Conservation (phyloP, 2,329 filamentous ascomycete species). For the Neonectria ditissima region DNA sequence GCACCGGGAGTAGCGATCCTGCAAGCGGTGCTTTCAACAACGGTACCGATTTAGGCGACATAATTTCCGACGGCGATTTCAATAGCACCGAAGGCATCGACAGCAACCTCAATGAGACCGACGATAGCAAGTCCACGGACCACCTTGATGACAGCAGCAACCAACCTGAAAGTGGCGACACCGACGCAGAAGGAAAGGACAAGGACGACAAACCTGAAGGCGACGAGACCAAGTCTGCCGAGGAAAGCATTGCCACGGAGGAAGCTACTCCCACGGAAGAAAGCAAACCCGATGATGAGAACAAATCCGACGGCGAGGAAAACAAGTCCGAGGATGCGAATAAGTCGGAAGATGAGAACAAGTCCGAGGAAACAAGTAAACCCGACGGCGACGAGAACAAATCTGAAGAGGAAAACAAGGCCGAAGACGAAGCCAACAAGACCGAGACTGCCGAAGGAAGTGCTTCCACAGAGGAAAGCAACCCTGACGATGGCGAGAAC, state of each 20-base stretch:
- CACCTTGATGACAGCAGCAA: slow-evolving; percentile 24
- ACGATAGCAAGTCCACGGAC: slow-evolving; percentile 17
- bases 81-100: background rate
- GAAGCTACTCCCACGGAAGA: background rate
- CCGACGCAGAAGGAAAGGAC: slow-evolving; percentile 23
- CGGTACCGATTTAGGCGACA: slow-evolving; percentile 43
- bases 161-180: slow-evolving; percentile 24
- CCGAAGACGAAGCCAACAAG: slow-evolving; percentile 5
- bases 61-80: background rate
- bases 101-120: slow-evolving; percentile 19
- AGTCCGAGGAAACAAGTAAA: background rate
- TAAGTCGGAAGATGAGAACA: background rate
- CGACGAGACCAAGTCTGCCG: background rate
- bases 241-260: background rate
- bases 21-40: slow-evolving; percentile 47
- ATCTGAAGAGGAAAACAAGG: background rate
- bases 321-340: background rate
- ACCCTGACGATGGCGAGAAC: slow-evolving; percentile 8
- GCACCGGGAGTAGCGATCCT: slow-evolving; percentile 54
- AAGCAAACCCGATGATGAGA: background rate
- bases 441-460: background rate
- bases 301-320: background rate
- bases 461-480: background rate
- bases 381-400: background rate
- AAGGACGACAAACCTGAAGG: slow-evolving; percentile 7